Evolutionary conservation across 352 stramenopile species (phyloP), one percentile per base, ranked within the genome.

Genomic region (Globisporangium splendens): DNA sequence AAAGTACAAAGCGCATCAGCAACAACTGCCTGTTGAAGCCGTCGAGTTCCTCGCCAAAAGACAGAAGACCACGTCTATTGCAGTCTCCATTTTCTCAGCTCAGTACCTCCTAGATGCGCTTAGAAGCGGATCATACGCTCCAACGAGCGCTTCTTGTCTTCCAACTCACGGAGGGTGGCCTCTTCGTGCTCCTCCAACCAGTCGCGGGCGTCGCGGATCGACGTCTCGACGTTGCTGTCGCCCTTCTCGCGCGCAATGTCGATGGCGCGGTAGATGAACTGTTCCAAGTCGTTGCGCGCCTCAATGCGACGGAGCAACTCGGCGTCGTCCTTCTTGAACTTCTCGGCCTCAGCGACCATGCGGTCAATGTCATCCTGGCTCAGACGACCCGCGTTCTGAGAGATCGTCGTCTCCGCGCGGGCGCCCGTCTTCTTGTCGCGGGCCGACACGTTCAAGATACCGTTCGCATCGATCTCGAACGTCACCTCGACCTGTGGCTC

Each of bases 121-220:
- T 82, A 86, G 63, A 83, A 83, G 54, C 76, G 76, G 44, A 88
- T 72, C 72, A 88, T 77, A 61, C 75, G 78, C 69, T 88, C 75
- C 15, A 88, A 69, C 78, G 81, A 79, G 51, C 78, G 78, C 79
- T 97, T 95, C 87, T 98, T 98, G 68, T 96, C 88, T 70, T 98
- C 94, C 41, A 89, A 96, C 72, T 98, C 93, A 69, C 97, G 92
- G 39, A 95, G 87, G 54, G 95, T 95, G 35, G 83, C 87, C 54
- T 84, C 72, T 62, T 92, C 82, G 77, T 97, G 83, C 61, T 80
- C 77, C 62, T 88, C 78, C 35, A 97, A 72, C 93, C 94, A 98
- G 48, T 86, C 70, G 46, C 92, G 86, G 8, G 88, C 86, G 53
- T 97, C 86, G 41, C 75, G 78, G 59, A 88, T 85, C 38, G 75